A percentile compares a stretch with the other conserved stretches of the same genome.
phyloP scores from a whole-genome alignment of 2,329 filamentous ascomycete species.

The Fusarium setosum region DNA sequence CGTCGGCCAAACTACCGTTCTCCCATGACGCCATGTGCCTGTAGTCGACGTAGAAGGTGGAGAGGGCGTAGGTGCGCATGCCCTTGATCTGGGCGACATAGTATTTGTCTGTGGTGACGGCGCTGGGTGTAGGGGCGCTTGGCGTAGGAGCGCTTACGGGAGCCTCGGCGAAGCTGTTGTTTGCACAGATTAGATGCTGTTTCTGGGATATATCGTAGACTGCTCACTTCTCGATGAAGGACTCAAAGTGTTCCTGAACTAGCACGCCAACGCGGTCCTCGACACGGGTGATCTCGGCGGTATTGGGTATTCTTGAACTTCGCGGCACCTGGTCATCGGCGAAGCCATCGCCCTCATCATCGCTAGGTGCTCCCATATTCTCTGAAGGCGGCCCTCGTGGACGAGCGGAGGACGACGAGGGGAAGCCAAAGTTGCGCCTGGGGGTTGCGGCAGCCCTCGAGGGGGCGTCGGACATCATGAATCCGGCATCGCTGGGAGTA shows the following conservation, averaged over 20 bases:
- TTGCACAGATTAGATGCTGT: slow-evolving; percentile 1
- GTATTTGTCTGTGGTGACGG: slow-evolving; percentile 81
- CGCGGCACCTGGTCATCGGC: slow-evolving; percentile 72
- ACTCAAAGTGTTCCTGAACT: slow-evolving; percentile 81
- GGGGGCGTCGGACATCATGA: slow-evolving; percentile 67
- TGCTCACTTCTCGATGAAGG: slow-evolving; percentile 80
- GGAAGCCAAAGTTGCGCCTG: slow-evolving; percentile 55
- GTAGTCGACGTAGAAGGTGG: slow-evolving; percentile 88
- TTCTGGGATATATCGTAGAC: not conserved
- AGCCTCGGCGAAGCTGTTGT: slow-evolving; percentile 73
- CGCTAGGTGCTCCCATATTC: slow-evolving; percentile 68
- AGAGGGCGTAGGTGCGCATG: slow-evolving; percentile 79
- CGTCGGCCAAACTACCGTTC: slow-evolving; percentile 84
- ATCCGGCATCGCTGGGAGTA: slow-evolving; percentile 66
- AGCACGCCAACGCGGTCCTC: slow-evolving; percentile 81
- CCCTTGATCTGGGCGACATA: slow-evolving; percentile 87
- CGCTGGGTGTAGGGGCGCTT: slow-evolving; percentile 73
- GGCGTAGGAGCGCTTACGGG: slow-evolving; percentile 63
- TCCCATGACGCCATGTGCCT: slow-evolving; percentile 83
- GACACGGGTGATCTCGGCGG: slow-evolving; percentile 72
- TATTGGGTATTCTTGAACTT: slow-evolving; percentile 59
- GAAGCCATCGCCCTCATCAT: slow-evolving; percentile 71
- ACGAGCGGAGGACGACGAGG: slow-evolving; percentile 64
- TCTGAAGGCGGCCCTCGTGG: slow-evolving; percentile 72
- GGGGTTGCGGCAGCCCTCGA: slow-evolving; percentile 57